Percentiles rank a stretch among this genome's conserved stretches.
Conservation (phyloP, 441 rosid genomes). For the California macrophylla region DNA sequence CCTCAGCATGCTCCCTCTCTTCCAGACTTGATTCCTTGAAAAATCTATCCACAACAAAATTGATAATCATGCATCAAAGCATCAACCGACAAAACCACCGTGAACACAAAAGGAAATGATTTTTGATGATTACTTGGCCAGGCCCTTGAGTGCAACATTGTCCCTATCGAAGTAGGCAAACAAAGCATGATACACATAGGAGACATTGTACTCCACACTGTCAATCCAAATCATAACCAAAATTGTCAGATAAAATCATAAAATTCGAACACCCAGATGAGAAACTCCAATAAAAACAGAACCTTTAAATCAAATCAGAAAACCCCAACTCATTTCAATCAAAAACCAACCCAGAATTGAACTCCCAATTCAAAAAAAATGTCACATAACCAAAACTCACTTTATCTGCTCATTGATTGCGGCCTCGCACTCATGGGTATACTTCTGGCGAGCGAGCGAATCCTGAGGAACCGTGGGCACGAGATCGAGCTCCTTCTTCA, state of each 20-base stretch:
- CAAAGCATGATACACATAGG: constrained; percentile 89
- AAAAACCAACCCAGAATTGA: too few relatives aligned
- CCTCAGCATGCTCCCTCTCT: constrained; percentile 88
- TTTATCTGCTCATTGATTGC: constrained; percentile 50
- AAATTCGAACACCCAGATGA: neutral
- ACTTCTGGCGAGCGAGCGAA: constrained; percentile 48
- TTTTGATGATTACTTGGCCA: constrained; percentile 55
- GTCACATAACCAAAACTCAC: constrained; percentile 17
- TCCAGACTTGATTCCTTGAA: constrained; percentile 92
- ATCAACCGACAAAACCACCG: neutral
- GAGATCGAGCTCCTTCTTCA: constrained; percentile 45
- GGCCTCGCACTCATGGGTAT: constrained; percentile 32
- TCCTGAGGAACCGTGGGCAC: constrained; percentile 34
- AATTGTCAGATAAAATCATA: neutral
- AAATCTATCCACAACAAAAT: constrained; percentile 35
- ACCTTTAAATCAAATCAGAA: too few relatives aligned
- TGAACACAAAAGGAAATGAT: neutral
- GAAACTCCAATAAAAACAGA: neutral
- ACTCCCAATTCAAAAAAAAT: neutral
- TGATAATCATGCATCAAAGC: neutral
- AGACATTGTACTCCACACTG: constrained; percentile 90
- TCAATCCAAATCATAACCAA: neutral
- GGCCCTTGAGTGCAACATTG: constrained; percentile 71
- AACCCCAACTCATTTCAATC: too few relatives aligned
- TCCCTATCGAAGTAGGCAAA: constrained; percentile 90